phyloP scores from a whole-genome alignment of 805 yeast genomes.

The Starmerella ratchasimensis region DNA sequence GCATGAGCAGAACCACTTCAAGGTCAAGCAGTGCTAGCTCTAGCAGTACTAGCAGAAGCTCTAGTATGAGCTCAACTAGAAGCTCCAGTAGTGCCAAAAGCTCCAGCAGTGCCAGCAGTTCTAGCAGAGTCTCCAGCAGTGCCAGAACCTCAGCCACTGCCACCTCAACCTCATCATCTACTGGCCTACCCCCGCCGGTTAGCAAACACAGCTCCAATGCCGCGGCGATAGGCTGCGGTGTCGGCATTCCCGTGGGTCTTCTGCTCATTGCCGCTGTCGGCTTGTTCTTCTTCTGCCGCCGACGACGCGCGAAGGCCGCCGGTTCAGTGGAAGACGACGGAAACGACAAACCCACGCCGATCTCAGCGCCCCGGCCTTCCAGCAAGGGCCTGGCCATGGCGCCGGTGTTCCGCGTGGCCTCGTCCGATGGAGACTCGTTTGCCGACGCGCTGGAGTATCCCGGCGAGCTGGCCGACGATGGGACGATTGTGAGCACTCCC shows the following conservation, averaged over 20 bases:
- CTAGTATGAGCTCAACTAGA: slow-evolving; percentile 26
- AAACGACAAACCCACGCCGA: slow-evolving; percentile 6
- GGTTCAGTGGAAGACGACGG: not conserved
- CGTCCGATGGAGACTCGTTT: slow-evolving; percentile 8
- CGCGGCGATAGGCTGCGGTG: slow-evolving; percentile 83
- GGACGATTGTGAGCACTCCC: slow-evolving; percentile 17
- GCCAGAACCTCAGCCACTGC: slow-evolving; percentile 30
- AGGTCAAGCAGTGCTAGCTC: slow-evolving; percentile 8
- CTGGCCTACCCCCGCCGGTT: slow-evolving; percentile 12
- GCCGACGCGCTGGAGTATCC: slow-evolving; percentile 15
- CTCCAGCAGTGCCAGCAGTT: slow-evolving; percentile 23
- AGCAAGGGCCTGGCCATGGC: slow-evolving; percentile 17
- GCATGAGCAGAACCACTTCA: slow-evolving; percentile 23
- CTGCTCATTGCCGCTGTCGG: slow-evolving; percentile 34
- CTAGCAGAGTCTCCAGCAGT: slow-evolving; percentile 20
- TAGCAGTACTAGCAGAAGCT: slow-evolving; percentile 16
- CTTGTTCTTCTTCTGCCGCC: slow-evolving; percentile 44
- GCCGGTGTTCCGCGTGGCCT: slow-evolving; percentile 17
- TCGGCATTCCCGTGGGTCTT: slow-evolving; percentile 56
- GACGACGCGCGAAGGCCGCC: slow-evolving; percentile 24
- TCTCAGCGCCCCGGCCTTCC: slow-evolving; percentile 19
- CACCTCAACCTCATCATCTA: slow-evolving; percentile 20
- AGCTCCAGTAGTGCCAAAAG: slow-evolving; percentile 1
- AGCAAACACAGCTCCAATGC: slow-evolving; percentile 26
- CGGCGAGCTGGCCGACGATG: slow-evolving; percentile 16